A percentile compares a stretch with the other conserved stretches of the same genome.
These are phyloP conservation scores for Phytophthora kernoviae DNA, from an alignment of 352 stramenopile species.

Conservation along the genomic window DNA sequence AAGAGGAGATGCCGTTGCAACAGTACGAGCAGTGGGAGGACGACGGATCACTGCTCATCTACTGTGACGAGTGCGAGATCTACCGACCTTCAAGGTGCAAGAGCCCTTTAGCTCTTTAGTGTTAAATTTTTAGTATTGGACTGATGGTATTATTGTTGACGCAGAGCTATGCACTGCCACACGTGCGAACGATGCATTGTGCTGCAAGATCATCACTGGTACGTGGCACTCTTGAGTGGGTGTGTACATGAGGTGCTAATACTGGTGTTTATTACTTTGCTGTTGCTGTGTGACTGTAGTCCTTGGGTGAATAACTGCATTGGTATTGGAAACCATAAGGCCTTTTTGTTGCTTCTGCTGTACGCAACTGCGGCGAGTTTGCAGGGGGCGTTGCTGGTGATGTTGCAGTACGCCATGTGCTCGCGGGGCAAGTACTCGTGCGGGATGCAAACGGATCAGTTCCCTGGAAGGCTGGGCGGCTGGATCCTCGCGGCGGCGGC, in stretches of 20 bases:
- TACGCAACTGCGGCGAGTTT: slow-evolving; percentile 71
- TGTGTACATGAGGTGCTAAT: too few relatives aligned
- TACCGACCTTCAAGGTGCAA: slow-evolving; percentile 71
- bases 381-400: slow-evolving; percentile 58
- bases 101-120: too few relatives aligned
- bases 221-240: too few relatives aligned
- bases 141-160: neutral
- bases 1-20: slow-evolving; percentile 64
- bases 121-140: neutral
- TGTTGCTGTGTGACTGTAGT: slow-evolving; percentile 31
- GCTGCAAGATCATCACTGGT: slow-evolving; percentile 88
- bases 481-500: slow-evolving; percentile 70
- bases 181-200: slow-evolving; percentile 81
- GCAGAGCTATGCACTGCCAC: slow-evolving; percentile 76
- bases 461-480: slow-evolving; percentile 65
- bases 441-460: slow-evolving; percentile 61
- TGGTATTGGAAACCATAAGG: slow-evolving; percentile 82
- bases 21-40: slow-evolving; percentile 76
- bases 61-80: slow-evolving; percentile 82
- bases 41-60: slow-evolving; percentile 76
- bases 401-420: slow-evolving; percentile 58
- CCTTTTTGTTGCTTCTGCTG: slow-evolving; percentile 81
- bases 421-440: slow-evolving; percentile 44
- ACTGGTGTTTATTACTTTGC: slow-evolving; percentile 6
- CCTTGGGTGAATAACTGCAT: slow-evolving; percentile 91